Percentiles rank a stretch among this genome's conserved stretches.
Evolutionary conservation across 2,329 filamentous ascomycete genomes (phyloP).

Genomic region (Claviceps sp.): DNA sequence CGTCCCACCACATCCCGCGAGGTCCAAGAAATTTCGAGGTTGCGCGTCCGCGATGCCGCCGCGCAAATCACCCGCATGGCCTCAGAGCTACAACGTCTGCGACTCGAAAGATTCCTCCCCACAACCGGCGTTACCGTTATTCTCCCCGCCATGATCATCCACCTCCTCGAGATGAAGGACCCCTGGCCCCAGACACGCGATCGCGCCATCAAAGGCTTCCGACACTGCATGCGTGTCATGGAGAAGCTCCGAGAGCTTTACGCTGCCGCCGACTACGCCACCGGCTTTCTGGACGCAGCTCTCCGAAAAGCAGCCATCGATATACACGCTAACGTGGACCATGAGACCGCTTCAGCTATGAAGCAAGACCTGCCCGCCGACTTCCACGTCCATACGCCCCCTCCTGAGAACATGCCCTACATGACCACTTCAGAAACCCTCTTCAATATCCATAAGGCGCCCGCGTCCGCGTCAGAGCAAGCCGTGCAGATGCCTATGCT

Average conservation of each 20-base stretch:
- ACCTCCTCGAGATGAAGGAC: constrained; percentile 84
- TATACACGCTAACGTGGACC: constrained; percentile 30
- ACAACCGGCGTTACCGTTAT: constrained; percentile 87
- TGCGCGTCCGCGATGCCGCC: constrained; percentile 72
- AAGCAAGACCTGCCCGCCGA: constrained; percentile 22
- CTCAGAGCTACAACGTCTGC: constrained; percentile 56
- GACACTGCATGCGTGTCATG: constrained; percentile 86
- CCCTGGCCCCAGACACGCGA: constrained; percentile 58
- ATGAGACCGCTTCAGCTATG: constrained; percentile 21
- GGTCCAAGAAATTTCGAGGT: constrained; percentile 68
- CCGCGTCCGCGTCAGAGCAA: neutral
- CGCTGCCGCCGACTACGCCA: constrained; percentile 89
- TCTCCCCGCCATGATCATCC: constrained; percentile 84
- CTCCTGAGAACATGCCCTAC: constrained; percentile 35
- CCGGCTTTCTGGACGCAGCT: constrained; percentile 82
- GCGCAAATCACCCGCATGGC: constrained; percentile 77
- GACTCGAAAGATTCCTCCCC: constrained; percentile 67
- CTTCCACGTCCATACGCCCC: constrained; percentile 35
- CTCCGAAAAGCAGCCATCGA: constrained; percentile 78
- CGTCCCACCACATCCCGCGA: constrained; percentile 45
- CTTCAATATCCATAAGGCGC: constrained; percentile 18
- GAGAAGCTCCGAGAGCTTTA: constrained; percentile 80
- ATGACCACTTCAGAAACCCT: constrained; percentile 28
- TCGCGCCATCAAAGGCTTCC: constrained; percentile 66
- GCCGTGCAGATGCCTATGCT: constrained; percentile 20